These are phyloP conservation scores for Climacium dendroides DNA, from an alignment of 225 moss, liverwort and hornwort genomes.

Conservation along the genomic window DNA sequence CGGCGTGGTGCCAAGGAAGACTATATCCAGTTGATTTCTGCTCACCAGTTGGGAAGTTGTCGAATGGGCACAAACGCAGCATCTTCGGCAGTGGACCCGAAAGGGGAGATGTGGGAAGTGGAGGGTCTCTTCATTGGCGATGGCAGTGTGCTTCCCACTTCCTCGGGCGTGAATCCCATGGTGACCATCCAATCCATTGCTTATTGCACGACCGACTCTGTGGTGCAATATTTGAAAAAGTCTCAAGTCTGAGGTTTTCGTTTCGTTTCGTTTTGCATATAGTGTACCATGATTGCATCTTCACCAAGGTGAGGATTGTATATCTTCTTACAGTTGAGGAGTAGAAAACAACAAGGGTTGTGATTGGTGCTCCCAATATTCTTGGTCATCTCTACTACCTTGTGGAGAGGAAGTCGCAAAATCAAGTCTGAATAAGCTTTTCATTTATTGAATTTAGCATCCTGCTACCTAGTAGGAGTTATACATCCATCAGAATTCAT, in stretches of 20 bases:
- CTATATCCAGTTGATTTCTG: slow-evolving; percentile 33
- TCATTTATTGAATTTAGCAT: not conserved
- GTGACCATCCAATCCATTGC: slow-evolving; percentile 79
- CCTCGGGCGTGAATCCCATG: slow-evolving; percentile 89
- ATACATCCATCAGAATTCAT: not conserved
- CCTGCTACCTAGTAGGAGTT: not conserved
- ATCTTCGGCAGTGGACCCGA: slow-evolving; percentile 42
- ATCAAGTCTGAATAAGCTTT: too few species aligned
- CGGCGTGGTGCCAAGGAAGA: slow-evolving; percentile 16
- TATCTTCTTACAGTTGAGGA: not conserved
- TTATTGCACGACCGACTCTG: slow-evolving; percentile 61
- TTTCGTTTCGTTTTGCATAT: not conserved
- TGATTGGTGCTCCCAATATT: not conserved
- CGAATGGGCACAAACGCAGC: slow-evolving; percentile 53
- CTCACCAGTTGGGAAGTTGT: slow-evolving; percentile 84
- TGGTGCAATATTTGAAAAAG: slow-evolving; percentile 18
- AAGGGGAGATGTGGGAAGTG: slow-evolving; percentile 73
- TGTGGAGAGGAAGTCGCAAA: not conserved
- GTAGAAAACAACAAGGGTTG: not conserved
- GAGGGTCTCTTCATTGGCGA: slow-evolving; percentile 72
- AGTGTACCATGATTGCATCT: not conserved
- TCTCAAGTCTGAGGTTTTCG: not conserved
- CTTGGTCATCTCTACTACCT: not conserved
- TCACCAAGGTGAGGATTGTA: not conserved
- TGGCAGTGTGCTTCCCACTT: slow-evolving; percentile 74